phyloP scores from a whole-genome alignment of 192 early-diverging fungal genomes.

The Lobosporangium transversale region DNA sequence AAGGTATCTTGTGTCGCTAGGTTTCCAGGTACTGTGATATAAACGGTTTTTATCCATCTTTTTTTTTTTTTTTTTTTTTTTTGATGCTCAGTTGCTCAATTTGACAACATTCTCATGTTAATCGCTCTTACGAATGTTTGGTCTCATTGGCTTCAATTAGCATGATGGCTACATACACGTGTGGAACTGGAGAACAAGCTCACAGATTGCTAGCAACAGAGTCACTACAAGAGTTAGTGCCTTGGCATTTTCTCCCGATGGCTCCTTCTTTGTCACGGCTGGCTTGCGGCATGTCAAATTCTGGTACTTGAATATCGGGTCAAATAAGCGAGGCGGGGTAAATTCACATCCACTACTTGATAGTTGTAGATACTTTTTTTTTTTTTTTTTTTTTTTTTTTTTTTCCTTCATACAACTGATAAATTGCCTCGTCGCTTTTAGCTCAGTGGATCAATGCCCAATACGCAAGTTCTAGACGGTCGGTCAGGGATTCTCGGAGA shows the following conservation, averaged over 20 bases:
- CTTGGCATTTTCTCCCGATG: conserved; percentile 69
- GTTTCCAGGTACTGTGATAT: conserved; percentile 67
- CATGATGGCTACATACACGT: conserved; percentile 84
- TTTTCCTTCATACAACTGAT: too few species aligned
- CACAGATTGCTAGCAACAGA: conserved; percentile 68
- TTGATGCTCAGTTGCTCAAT: not conserved
- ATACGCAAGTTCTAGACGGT: conserved; percentile 71
- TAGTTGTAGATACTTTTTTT: too few species aligned
- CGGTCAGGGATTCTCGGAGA: conserved; percentile 72
- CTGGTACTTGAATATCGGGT: conserved; percentile 72
- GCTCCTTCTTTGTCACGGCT: conserved; percentile 79
- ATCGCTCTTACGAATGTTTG: too few species aligned
- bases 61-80: too few species aligned
- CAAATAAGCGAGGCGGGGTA: conserved; percentile 40
- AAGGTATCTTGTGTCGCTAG: conserved; percentile 76
- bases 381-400: too few species aligned
- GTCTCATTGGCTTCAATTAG: conserved; percentile 44
- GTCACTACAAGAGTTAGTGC: conserved; percentile 69
- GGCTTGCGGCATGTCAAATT: conserved; percentile 83
- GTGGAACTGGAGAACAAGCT: conserved; percentile 82
- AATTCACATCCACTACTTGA: too few species aligned
- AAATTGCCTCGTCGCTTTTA: not conserved
- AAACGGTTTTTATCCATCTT: too few species aligned
- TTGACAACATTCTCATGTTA: too few species aligned
- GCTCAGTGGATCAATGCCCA: conserved; percentile 9